Evolutionary conservation across 768 basidiomycete species (phyloP), one percentile per base, ranked within the genome.

Genomic region (Phlegmacium glaucopus): DNA sequence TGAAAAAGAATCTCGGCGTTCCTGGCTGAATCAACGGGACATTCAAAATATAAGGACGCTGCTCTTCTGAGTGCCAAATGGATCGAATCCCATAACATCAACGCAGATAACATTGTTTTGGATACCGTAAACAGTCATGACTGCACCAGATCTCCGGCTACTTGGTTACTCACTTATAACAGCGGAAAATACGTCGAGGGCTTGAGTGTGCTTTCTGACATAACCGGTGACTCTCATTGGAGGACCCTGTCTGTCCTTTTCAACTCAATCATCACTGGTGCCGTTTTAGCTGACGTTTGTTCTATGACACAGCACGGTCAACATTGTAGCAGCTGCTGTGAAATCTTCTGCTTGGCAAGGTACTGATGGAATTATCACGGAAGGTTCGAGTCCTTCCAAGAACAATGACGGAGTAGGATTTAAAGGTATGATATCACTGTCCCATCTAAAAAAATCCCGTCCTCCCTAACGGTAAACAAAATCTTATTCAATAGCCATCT

Each of bases 181-280:
- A 72, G 65, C 25, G 78, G 79, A 25, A 80, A 80, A 48, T 74
- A 67, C 42, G 67, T 80, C 17, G 78, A 80, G 53, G 79, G 77
- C 2, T 59, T 79, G 43, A 72, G 68, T 39, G 68, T 80, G 6
- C 58, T 80, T 26, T 60, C 62, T 0, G 65, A 64, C 42, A 65
- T 78, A 26, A 76, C 73, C 9, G 66, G 68, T 4, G 69, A 77
- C 49, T 39, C 51, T 18, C 59, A 64, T 29, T 78, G 76, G 75
- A 70, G 53, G 32, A 59, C 51, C 1, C 48, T 78, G 75, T 78
- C 53, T 52, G 72, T 55, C 12, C 18, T 47, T 22, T 22, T 22
- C 5, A 22, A 22, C n/a, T n/a, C n/a, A n/a, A n/a, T n/a, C n/a
- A n/a, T 22, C 22, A 22, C 22, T 5, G 22, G 22, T 5, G 22